These are phyloP conservation scores for Amylocystis lapponica DNA, from an alignment of 768 basidiomycete species.

Conservation along the genomic window DNA sequence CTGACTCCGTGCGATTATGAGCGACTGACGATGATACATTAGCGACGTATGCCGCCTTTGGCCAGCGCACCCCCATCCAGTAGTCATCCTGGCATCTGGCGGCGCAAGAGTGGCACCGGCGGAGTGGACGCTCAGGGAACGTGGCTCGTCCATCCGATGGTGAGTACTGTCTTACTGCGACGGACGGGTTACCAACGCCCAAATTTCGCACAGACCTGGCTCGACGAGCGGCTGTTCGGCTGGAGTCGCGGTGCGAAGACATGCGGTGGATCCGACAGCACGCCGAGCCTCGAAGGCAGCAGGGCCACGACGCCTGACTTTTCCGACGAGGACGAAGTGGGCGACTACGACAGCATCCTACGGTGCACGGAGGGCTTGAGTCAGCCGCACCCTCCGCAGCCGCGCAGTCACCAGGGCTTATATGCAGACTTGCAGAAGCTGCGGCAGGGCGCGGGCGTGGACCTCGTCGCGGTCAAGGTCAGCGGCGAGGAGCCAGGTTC, in stretches of 20 bases:
- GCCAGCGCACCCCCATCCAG: slow-evolving; percentile 78
- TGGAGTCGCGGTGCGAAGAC: slow-evolving; percentile 76
- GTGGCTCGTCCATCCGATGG: slow-evolving; percentile 84
- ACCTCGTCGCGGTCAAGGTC: too few species aligned
- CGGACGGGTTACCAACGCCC: too few species aligned
- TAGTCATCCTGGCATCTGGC: slow-evolving; percentile 67
- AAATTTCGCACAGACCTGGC: slow-evolving; percentile 61
- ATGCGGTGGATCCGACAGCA: slow-evolving; percentile 83
- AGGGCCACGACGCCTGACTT: slow-evolving; percentile 66
- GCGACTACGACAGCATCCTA: slow-evolving; percentile 89
- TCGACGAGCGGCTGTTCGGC: slow-evolving; percentile 90
- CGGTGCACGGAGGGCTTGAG: slow-evolving; percentile 48
- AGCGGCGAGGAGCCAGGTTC: too few species aligned
- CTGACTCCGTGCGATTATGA: not conserved
- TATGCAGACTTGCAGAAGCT: slow-evolving; percentile 73
- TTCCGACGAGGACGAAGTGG: slow-evolving; percentile 88
- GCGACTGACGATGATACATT: slow-evolving; percentile 5
- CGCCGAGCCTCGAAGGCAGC: slow-evolving; percentile 51
- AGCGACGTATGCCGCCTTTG: slow-evolving; percentile 48
- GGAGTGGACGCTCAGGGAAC: slow-evolving; percentile 81
- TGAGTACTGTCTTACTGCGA: too few species aligned
- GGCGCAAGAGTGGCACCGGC: slow-evolving; percentile 72
- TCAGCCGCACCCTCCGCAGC: slow-evolving; percentile 10
- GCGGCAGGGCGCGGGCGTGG: slow-evolving; percentile 45
- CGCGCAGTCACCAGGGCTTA: slow-evolving; percentile 16